These are phyloP conservation scores for Solanum appendiculatum DNA, from an alignment of 257 asterid genomes.

Conservation along the genomic window DNA sequence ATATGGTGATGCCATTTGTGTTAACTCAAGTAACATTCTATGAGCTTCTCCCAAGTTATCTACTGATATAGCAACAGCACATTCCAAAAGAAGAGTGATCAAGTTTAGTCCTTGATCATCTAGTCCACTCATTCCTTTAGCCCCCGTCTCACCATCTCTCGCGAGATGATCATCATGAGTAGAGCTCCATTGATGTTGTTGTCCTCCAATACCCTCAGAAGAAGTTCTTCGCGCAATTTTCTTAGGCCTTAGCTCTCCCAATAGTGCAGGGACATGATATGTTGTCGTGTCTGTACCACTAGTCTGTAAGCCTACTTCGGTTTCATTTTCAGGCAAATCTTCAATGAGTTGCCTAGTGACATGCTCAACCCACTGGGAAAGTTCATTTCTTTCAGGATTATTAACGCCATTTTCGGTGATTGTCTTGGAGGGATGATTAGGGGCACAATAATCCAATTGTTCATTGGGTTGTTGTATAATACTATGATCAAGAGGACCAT, in stretches of 20 bases:
- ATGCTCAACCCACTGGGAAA: conserved; percentile 67
- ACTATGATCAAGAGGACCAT: conserved; percentile 4
- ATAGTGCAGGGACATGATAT: conserved; percentile 11
- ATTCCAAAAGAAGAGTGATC: conserved; percentile 46
- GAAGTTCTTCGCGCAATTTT: conserved; percentile 18
- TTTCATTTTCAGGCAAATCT: conserved; percentile 35
- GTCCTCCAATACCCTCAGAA: conserved; percentile 10
- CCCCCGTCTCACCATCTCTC: neutral
- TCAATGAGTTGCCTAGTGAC: conserved; percentile 50
- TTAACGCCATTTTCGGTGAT: neutral
- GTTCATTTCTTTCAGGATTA: conserved; percentile 27
- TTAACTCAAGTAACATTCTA: conserved; percentile 50
- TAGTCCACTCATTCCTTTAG: neutral
- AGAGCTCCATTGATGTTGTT: conserved; percentile 1
- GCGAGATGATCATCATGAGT: neutral
- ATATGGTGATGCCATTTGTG: conserved; percentile 57
- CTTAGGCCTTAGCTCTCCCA: conserved; percentile 27
- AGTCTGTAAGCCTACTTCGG: neutral
- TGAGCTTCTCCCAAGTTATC: conserved; percentile 75
- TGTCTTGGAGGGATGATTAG: neutral
- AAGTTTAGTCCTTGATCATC: conserved; percentile 38
- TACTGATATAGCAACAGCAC: conserved; percentile 70
- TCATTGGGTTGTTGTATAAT: conserved; percentile 42
- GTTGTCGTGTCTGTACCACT: neutral
- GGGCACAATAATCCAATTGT: conserved; percentile 6